phyloP scores from a whole-genome alignment of 192 early-diverging fungal genomes.

The Umbelopsis sp. region DNA sequence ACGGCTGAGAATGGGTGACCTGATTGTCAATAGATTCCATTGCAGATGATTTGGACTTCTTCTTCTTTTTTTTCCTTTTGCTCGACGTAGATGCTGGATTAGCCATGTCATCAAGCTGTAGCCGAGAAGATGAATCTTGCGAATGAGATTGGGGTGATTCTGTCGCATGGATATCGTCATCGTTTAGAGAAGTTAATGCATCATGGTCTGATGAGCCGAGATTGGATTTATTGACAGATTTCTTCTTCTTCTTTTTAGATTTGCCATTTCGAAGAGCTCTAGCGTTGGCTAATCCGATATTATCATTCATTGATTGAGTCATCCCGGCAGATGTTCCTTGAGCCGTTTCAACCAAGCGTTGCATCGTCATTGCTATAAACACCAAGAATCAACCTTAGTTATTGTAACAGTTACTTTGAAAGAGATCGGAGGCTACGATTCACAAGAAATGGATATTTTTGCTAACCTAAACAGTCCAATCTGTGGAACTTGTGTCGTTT shows the following conservation, averaged over 20 bases:
- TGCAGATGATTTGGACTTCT: constrained; percentile 37
- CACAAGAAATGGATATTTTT: neutral
- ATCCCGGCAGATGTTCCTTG: constrained; percentile 13
- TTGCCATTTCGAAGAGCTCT: constrained; percentile 16
- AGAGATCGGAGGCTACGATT: neutral
- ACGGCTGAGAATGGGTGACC: neutral
- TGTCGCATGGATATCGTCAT: constrained; percentile 30
- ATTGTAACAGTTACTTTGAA: neutral
- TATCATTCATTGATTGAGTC: neutral
- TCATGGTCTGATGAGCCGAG: neutral
- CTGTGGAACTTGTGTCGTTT: neutral
- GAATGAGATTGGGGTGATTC: constrained; percentile 17
- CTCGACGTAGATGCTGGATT: constrained; percentile 28
- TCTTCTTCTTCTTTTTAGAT: constrained; percentile 36
- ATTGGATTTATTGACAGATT: constrained; percentile 19
- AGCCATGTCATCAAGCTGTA: constrained; percentile 2
- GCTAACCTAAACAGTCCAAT: constrained; percentile 2
- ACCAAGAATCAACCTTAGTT: neutral
- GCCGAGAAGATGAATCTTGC: constrained; percentile 11
- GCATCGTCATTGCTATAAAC: constrained; percentile 15
- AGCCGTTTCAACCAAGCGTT: constrained; percentile 15
- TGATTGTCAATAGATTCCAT: neutral
- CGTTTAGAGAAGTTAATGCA: constrained; percentile 11
- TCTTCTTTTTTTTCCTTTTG: constrained; percentile 58
- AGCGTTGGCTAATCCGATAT: neutral